Conservation (phyloP, 768 basidiomycete genomes). For the Cubamyces lactineus region DNA sequence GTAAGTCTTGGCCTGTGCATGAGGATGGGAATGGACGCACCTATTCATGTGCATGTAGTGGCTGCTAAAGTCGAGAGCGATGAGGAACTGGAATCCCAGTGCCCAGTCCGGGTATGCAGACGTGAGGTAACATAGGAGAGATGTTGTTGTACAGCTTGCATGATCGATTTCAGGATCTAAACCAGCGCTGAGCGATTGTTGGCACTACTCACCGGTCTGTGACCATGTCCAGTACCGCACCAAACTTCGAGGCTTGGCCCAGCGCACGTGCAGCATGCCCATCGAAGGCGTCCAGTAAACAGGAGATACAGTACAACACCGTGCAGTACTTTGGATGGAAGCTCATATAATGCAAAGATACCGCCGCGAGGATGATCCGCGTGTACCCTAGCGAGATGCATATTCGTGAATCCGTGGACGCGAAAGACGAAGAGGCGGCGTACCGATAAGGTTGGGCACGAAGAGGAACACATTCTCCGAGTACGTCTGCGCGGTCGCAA, state of each 20-base stretch:
- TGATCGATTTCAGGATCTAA: background rate
- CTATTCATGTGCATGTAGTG: constrained; percentile 99
- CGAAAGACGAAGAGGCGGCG: constrained; percentile 32
- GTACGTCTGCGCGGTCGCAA: constrained; percentile 83
- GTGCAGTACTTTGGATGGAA: constrained; percentile 94
- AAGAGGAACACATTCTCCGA: constrained; percentile 98
- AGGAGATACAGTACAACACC: constrained; percentile 84
- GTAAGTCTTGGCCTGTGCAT: background rate
- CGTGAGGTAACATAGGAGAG: constrained; percentile 91
- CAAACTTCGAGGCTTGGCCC: constrained; percentile 93
- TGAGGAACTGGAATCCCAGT: constrained; percentile 90
- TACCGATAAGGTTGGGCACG: constrained; percentile 94
- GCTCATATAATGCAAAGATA: constrained; percentile 92
- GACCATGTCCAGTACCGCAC: constrained; percentile 98
- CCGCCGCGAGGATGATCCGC: constrained; percentile 86
- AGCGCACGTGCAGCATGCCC: constrained; percentile 89
- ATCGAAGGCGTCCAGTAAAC: constrained; percentile 93
- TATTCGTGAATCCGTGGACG: constrained; percentile 10
- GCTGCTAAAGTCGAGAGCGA: constrained; percentile 95
- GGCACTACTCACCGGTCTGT: constrained; percentile 79
- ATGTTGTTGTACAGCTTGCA: constrained; percentile 92
- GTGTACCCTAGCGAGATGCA: constrained; percentile 67
- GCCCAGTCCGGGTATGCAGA: constrained; percentile 88
- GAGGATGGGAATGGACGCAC: constrained; percentile 45
- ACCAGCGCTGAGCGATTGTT: background rate